Percentiles rank a stretch among this genome's conserved stretches.
Evolutionary conservation across 169 alveolate genomes (phyloP).

Genomic region (Plasmodium ovale): DNA sequence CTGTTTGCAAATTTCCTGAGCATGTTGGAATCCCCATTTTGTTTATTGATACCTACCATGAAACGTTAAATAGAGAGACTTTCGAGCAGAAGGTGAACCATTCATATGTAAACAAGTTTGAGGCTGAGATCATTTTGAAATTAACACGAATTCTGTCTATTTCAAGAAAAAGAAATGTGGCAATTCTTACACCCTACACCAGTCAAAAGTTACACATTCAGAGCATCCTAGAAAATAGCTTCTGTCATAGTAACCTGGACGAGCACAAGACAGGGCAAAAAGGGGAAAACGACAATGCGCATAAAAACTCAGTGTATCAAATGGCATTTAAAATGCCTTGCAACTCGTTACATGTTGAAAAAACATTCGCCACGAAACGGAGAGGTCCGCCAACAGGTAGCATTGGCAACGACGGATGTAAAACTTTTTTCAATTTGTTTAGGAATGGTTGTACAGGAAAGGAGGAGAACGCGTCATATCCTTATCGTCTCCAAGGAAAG

Average conservation of each 20-base stretch:
- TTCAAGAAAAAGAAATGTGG: constrained; percentile 10
- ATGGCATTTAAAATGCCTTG: background rate
- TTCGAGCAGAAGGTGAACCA: constrained; percentile 42
- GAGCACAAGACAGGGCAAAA: background rate
- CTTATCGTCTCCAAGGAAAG: too few species aligned
- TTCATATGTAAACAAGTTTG: constrained; percentile 50
- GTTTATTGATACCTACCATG: constrained; percentile 56
- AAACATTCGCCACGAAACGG: background rate
- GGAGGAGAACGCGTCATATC: background rate
- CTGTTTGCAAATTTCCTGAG: background rate
- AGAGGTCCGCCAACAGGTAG: background rate
- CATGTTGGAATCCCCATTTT: constrained; percentile 26
- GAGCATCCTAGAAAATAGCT: constrained; percentile 4
- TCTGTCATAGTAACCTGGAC: background rate
- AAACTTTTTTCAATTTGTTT: too few species aligned
- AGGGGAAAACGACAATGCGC: background rate
- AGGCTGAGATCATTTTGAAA: constrained; percentile 43
- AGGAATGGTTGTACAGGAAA: too few species aligned
- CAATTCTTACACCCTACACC: constrained; percentile 58
- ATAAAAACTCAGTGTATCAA: background rate
- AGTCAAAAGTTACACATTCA: constrained; percentile 60
- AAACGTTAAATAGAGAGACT: constrained; percentile 3
- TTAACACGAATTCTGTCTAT: constrained; percentile 4
- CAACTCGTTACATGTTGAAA: background rate
- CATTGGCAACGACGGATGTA: background rate